Base-by-base conservation (phyloP, 345 rosid species). In the Boechera divaricarpa region DNA sequence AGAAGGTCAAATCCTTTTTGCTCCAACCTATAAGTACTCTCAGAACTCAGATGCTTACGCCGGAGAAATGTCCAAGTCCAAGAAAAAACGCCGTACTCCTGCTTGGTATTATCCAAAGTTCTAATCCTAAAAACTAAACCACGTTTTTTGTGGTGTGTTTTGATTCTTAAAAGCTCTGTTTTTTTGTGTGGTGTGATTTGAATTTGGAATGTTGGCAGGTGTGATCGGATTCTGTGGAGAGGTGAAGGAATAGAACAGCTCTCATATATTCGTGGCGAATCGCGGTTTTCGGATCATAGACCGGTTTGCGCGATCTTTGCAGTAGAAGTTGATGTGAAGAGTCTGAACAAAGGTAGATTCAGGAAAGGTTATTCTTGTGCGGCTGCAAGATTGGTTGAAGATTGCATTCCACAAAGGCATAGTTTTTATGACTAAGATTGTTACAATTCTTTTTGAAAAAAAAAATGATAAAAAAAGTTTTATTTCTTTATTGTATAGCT, bases 31-130 rank as follows among this genome's bases (percentile, higher is more conserved):
- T 84, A 93, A 96, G 64, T 91, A 91, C 69, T 69, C 94, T 0
- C 88, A 87, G 5, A 91, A 91, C 76, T 96, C 99, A 31, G 99
- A 96, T 72, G 83, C 91, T 36, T 93, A 91, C 38, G 90, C 97
- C 4, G 97, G 99, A 44, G 97, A 93, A 84, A 90, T 83, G 6
- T 90, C 77, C 1, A 96, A 96, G 70, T 86, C 97, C 63, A 95
- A 86, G 91, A 96, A 84, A 84, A 93, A 93, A 82, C 94, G 99
- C 13, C 86, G 99, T 60, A 96, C 99, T 1, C 99, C 99, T 5
- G 99, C 98, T 57, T 96, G 99, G 99, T 96, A 85, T 41, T 51
- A 67, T 8, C 32, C 7, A 5, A 29, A 24, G 3, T 3, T 4
- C 47, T 31, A 45, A 36, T 10, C 54, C 42, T 5, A 21, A 8